Conservation (phyloP, 805 yeast genomes). For the Martiniozyma abietophila region DNA sequence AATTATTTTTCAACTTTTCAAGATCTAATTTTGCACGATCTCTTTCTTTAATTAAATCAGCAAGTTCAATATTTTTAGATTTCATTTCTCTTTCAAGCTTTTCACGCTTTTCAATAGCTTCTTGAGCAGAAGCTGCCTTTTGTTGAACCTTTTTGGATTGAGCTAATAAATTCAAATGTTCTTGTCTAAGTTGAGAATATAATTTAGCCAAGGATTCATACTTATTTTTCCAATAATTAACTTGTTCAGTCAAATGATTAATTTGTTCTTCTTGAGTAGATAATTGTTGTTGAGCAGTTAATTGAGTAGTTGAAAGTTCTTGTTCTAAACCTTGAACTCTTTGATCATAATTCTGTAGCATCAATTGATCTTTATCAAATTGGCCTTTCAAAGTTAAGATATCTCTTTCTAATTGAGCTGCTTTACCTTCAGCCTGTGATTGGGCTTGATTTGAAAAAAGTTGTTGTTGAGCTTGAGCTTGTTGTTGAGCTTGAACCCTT, state of each 20-base stretch:
- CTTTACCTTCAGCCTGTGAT: constrained; percentile 67
- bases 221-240: constrained; percentile 70
- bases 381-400: constrained; percentile 65
- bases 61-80: constrained; percentile 77
- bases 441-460: constrained; percentile 57
- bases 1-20: constrained; percentile 57
- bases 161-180: constrained; percentile 70
- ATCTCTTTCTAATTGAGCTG: constrained; percentile 76
- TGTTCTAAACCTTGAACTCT: constrained; percentile 74
- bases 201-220: constrained; percentile 84
- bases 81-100: constrained; percentile 74
- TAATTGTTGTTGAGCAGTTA: constrained; percentile 62
- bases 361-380: constrained; percentile 74
- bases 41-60: constrained; percentile 81
- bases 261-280: constrained; percentile 70
- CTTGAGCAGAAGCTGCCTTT: constrained; percentile 83
- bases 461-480: constrained; percentile 63
- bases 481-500: constrained; percentile 56
- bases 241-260: constrained; percentile 61
- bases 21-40: constrained; percentile 81
- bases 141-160: constrained; percentile 76
- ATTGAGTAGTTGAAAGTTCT: constrained; percentile 53
- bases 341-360: constrained; percentile 80
- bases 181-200: constrained; percentile 86
- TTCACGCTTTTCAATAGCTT: constrained; percentile 77